These are phyloP conservation scores for Mucor indicus DNA, from an alignment of 371 early-diverging fungal species.

Conservation along the genomic window DNA sequence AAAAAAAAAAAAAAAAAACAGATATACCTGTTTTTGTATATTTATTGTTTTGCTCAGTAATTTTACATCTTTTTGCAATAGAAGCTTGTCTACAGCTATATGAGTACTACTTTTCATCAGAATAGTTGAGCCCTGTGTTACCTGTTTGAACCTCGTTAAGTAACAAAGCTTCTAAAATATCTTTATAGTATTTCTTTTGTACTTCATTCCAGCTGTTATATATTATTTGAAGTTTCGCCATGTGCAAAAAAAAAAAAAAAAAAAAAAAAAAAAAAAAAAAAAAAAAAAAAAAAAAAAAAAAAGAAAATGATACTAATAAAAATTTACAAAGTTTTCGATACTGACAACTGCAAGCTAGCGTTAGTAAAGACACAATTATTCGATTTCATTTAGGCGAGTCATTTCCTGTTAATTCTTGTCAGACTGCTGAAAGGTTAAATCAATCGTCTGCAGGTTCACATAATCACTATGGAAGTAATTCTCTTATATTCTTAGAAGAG, in stretches of 20 bases:
- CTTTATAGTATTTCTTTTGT: slow-evolving; percentile 2
- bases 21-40: slow-evolving; percentile 2
- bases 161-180: neutral
- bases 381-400: too few species aligned
- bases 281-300: too few species aligned
- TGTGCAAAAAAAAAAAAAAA: neutral
- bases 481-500: too few species aligned
- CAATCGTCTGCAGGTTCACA: too few species aligned
- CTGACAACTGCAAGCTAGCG: too few species aligned
- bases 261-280: neutral
- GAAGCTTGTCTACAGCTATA: neutral
- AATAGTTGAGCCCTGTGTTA: neutral
- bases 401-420: too few species aligned
- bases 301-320: too few species aligned
- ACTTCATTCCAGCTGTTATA: slow-evolving; percentile 4
- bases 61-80: slow-evolving; percentile 1
- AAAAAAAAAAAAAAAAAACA: neutral
- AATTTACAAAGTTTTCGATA: too few species aligned
- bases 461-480: too few species aligned
- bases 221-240: slow-evolving; percentile 2
- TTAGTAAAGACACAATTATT: too few species aligned
- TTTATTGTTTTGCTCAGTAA: neutral
- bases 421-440: too few species aligned
- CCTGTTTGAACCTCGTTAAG: neutral
- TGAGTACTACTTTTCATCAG: neutral